A percentile compares a stretch with the other conserved stretches of the same genome.
These are phyloP conservation scores for Aspergillus felis DNA, from an alignment of 2,329 filamentous ascomycete species.

Conservation along the genomic window DNA sequence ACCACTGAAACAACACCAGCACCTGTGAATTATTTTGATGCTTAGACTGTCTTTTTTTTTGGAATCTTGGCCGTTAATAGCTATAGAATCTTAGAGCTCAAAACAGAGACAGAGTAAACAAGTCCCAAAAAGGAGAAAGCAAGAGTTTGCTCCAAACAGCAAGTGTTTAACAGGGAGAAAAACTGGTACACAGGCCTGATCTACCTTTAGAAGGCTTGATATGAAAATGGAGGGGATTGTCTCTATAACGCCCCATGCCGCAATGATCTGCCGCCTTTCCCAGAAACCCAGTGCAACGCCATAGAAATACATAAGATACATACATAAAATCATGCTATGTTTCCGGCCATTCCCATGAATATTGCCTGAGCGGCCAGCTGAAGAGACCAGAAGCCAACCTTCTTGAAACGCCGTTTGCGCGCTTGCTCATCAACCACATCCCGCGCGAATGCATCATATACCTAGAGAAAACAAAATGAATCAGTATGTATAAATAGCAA, in stretches of 20 bases:
- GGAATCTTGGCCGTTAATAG: not conserved
- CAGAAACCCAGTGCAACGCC: not conserved
- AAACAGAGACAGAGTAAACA: not conserved
- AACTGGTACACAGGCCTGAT: not conserved
- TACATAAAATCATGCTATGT: slow-evolving; percentile 49
- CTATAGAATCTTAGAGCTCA: not conserved
- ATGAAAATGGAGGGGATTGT: not conserved
- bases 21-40: not conserved
- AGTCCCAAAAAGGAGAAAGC: not conserved
- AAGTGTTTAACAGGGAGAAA: not conserved
- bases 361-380: slow-evolving; percentile 89
- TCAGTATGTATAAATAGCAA: not conserved
- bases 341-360: slow-evolving; percentile 91
- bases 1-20: not conserved
- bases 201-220: not conserved
- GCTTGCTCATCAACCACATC: slow-evolving; percentile 88
- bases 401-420: slow-evolving; percentile 80
- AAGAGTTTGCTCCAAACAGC: not conserved
- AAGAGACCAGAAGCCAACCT: slow-evolving; percentile 94
- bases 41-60: not conserved
- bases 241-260: not conserved
- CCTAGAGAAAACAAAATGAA: slow-evolving; percentile 40
- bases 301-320: slow-evolving; percentile 11
- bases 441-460: slow-evolving; percentile 87
- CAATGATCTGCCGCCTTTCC: not conserved